A percentile compares a stretch with the other conserved stretches of the same genome.
These are phyloP conservation scores for Roridomyces roridus DNA, from an alignment of 768 basidiomycete species.

Conservation along the genomic window DNA sequence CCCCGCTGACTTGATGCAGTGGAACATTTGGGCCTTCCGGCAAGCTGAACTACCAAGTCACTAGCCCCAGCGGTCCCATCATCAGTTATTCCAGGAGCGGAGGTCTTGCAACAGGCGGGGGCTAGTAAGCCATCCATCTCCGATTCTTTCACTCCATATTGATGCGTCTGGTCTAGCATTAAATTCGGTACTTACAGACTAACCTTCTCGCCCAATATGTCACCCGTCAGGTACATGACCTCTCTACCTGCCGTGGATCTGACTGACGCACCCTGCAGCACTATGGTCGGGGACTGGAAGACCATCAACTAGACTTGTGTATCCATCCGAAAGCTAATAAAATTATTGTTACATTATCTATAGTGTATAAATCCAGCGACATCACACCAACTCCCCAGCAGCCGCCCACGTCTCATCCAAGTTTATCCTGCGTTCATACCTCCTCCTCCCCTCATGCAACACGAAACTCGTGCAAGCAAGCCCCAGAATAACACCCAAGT, in stretches of 20 bases:
- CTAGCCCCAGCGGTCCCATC: not conserved
- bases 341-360: not conserved
- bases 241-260: no score
- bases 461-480: slow-evolving; percentile 70
- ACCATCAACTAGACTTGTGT: not conserved
- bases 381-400: slow-evolving; percentile 67
- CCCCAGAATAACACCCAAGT: slow-evolving; percentile 72
- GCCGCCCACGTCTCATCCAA: slow-evolving; percentile 56
- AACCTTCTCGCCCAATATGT: slow-evolving; percentile 6
- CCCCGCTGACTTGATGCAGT: not conserved
- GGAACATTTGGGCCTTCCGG: slow-evolving; percentile 20
- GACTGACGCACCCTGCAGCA: not conserved
- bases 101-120: slow-evolving; percentile 3
- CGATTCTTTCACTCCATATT: not conserved
- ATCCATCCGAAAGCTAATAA: not conserved
- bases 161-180: not conserved
- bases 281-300: slow-evolving; percentile 12
- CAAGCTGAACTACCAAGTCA: slow-evolving; percentile 14
- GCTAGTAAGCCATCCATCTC: slow-evolving; percentile 11
- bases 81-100: slow-evolving; percentile 10
- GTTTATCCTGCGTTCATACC: slow-evolving; percentile 73
- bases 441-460: slow-evolving; percentile 80
- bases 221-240: slow-evolving; percentile 12
- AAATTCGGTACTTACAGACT: slow-evolving; percentile 21
- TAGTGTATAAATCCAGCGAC: not conserved